phyloP scores from a whole-genome alignment of 495 filamentous ascomycete genomes.

The Cercophora sp. region DNA sequence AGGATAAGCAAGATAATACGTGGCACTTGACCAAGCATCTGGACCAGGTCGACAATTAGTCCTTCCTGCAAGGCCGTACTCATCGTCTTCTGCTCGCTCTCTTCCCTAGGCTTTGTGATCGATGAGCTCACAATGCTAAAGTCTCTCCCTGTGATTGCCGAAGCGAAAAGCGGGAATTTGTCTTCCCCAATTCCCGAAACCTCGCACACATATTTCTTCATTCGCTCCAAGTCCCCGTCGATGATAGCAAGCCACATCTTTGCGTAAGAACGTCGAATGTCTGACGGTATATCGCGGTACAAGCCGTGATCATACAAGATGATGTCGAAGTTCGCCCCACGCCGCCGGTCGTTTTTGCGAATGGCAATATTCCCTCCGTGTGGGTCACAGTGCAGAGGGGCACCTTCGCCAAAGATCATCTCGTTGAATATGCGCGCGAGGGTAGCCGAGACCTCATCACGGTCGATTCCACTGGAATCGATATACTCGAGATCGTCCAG shows the following conservation, averaged over 20 bases:
- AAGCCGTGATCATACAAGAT: conserved; percentile 98
- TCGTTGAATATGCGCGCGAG: conserved; percentile 95
- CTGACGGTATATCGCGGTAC: conserved; percentile 83
- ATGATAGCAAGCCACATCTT: conserved; percentile 98
- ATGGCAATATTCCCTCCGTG: conserved; percentile 98
- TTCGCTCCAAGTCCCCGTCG: conserved; percentile 72
- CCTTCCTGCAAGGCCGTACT: conserved; percentile 79
- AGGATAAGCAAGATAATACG: conserved; percentile 90
- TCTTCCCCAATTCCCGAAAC: conserved; percentile 88
- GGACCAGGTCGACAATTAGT: conserved; percentile 80
- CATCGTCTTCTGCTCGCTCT: conserved; percentile 76
- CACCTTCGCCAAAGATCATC: conserved; percentile 94
- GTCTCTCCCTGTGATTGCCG: conserved; percentile 93
- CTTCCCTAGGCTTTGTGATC: conserved; percentile 56
- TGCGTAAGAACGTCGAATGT: conserved; percentile 80
- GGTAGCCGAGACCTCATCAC: conserved; percentile 93
- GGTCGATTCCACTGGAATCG: conserved; percentile 80
- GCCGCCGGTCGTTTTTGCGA: conserved; percentile 54
- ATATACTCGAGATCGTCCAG: conserved; percentile 86
- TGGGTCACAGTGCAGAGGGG: conserved; percentile 93
- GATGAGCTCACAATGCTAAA: conserved; percentile 68
- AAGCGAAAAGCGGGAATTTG: conserved; percentile 93
- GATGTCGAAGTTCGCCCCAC: conserved; percentile 83
- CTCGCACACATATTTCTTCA: conserved; percentile 84
- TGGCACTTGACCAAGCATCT: conserved; percentile 83